Percentiles rank a stretch among this genome's conserved stretches.
phyloP scores from a whole-genome alignment of 345 rosid genomes.

The Theobroma cacao region DNA sequence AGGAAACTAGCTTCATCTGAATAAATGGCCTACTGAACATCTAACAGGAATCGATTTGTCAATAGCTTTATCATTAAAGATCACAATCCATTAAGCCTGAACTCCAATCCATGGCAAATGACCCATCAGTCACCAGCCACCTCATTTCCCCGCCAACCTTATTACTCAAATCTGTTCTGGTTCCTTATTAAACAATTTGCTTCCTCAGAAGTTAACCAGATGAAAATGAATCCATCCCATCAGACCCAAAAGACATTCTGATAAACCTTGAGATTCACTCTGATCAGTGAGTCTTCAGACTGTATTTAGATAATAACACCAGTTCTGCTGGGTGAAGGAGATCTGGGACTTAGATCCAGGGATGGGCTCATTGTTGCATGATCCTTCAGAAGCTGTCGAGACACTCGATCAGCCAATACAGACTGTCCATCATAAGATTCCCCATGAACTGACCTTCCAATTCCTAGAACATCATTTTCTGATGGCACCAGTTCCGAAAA shows the following conservation, averaged over 20 bases:
- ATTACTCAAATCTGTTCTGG: conserved; percentile 11
- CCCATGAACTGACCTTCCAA: conserved; percentile 33
- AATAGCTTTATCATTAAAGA: conserved; percentile 1
- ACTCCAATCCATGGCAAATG: conserved; percentile 8
- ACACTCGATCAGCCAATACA: conserved; percentile 53
- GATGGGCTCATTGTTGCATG: conserved; percentile 35
- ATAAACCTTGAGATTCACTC: conserved; percentile 15
- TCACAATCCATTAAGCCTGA: conserved; percentile 5
- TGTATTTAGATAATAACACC: conserved; percentile 23
- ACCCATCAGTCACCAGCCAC: conserved; percentile 11
- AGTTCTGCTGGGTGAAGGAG: conserved; percentile 35
- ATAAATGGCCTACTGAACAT: conserved; percentile 9
- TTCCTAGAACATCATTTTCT: conserved; percentile 36
- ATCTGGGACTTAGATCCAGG: conserved; percentile 45
- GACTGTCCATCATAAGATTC: conserved; percentile 46
- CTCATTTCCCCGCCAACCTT: conserved; percentile 17
- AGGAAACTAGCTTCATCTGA: conserved; percentile 11
- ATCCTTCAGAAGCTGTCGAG: conserved; percentile 54
- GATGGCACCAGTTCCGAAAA: conserved; percentile 36
- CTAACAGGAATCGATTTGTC: conserved; percentile 12
- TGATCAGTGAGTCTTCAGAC: conserved; percentile 5
- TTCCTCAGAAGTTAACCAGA: conserved; percentile 22
- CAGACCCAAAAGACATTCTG: conserved; percentile 8
- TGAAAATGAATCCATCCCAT: conserved; percentile 4
- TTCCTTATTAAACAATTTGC: conserved; percentile 23